These are phyloP conservation scores for Dactylellina parvicollis DNA, from an alignment of 2,329 filamentous ascomycete genomes.

Conservation along the genomic window DNA sequence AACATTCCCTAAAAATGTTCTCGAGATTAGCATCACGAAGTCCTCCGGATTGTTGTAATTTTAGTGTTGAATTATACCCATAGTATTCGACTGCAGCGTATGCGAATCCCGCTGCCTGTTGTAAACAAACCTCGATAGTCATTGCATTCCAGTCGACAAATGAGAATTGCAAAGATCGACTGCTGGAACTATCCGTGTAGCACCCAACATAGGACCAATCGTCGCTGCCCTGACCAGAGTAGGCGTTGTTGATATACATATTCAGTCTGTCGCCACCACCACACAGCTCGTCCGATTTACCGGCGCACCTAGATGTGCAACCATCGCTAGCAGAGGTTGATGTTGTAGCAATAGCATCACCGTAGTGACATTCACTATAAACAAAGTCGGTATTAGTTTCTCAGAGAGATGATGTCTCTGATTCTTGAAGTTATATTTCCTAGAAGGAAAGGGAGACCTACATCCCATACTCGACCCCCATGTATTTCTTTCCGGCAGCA, in stretches of 20 bases:
- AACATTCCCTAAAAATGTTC: too few relatives aligned
- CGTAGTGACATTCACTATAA: slow-evolving; percentile 5
- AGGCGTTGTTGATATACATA: slow-evolving; percentile 16
- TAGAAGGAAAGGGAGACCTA: slow-evolving; percentile 15
- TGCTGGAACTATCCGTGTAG: slow-evolving; percentile 6
- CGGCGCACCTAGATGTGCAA: slow-evolving; percentile 8
- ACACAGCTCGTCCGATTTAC: background rate
- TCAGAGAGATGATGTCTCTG: too few relatives aligned
- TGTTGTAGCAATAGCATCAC: background rate
- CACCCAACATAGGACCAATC: slow-evolving; percentile 8
- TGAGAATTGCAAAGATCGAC: background rate
- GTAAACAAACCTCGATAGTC: slow-evolving; percentile 18
- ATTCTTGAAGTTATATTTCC: too few relatives aligned
- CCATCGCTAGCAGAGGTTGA: background rate
- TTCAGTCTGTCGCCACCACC: slow-evolving; percentile 6
- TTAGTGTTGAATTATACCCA: background rate
- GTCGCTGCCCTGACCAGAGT: slow-evolving; percentile 11
- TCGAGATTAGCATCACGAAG: too few relatives aligned
- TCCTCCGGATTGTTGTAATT: background rate
- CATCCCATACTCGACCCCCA: slow-evolving; percentile 27
- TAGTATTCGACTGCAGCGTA: slow-evolving; percentile 23
- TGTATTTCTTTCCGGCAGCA: slow-evolving; percentile 26
- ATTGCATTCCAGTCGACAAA: slow-evolving; percentile 16
- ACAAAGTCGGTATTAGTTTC: background rate
- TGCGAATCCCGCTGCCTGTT: background rate